A percentile compares a stretch with the other conserved stretches of the same genome.
These are phyloP conservation scores for Escovopsis sp. DNA, from an alignment of 2,329 filamentous ascomycete species.

Conservation along the genomic window DNA sequence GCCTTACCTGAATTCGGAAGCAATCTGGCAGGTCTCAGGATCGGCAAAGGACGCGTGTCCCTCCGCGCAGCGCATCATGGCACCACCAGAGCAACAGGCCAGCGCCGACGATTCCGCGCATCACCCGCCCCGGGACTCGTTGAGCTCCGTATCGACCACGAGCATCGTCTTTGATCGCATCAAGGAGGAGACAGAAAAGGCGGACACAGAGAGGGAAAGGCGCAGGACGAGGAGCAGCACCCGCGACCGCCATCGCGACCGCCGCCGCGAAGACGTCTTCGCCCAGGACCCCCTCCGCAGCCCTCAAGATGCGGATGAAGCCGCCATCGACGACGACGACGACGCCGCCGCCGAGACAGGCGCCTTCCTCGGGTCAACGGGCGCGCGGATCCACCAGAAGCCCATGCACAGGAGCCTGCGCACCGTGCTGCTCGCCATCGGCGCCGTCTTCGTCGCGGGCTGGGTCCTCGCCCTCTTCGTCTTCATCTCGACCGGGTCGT, in stretches of 20 bases:
- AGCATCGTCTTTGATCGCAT: constrained; percentile 70
- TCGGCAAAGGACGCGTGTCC: too few species aligned
- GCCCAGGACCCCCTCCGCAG: constrained; percentile 20
- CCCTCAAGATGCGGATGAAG: constrained; percentile 11
- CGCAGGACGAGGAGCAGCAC: constrained; percentile 3
- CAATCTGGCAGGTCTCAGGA: too few species aligned
- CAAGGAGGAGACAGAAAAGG: constrained; percentile 35
- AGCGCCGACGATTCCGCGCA: not conserved
- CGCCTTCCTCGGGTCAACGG: constrained; percentile 30
- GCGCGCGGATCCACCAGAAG: constrained; percentile 25
- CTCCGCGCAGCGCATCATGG: too few species aligned
- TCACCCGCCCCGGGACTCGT: constrained; percentile 30
- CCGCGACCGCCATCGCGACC: too few species aligned
- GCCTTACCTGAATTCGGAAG: too few species aligned
- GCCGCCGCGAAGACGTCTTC: constrained; percentile 19
- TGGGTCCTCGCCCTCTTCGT: constrained; percentile 55
- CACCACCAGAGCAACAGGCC: too few species aligned
- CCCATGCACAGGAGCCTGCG: constrained; percentile 52
- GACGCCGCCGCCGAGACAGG: constrained; percentile 31
- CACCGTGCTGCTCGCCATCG: constrained; percentile 44
- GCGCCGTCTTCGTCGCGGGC: constrained; percentile 43
- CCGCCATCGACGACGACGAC: constrained; percentile 15
- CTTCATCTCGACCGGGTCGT: constrained; percentile 50
- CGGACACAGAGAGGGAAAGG: constrained; percentile 6
- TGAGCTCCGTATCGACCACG: constrained; percentile 68